A percentile compares a stretch with the other conserved stretches of the same genome.
Evolutionary conservation across 2,329 filamentous ascomycete species (phyloP).

Genomic region (Aureobasidium sp.): DNA sequence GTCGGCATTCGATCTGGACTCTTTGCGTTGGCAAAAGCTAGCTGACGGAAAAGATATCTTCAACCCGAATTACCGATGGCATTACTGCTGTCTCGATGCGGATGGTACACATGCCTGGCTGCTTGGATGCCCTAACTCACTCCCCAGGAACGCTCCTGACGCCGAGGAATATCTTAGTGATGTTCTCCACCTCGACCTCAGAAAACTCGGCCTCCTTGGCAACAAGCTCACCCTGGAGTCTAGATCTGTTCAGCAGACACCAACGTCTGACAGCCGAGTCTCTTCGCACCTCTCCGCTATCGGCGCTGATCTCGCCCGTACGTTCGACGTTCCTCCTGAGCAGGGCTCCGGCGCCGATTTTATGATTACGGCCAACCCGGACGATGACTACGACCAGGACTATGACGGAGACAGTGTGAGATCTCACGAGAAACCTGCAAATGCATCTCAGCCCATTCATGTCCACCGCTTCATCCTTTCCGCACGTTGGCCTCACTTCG

Average conservation of each 20-base stretch:
- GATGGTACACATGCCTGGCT: slow-evolving; percentile 96
- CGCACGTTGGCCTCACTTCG: slow-evolving; percentile 94
- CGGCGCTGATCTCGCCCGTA: slow-evolving; percentile 74
- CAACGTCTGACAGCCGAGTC: slow-evolving; percentile 46
- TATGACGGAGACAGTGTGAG: slow-evolving; percentile 30
- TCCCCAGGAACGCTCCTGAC: slow-evolving; percentile 55
- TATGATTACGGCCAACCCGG: slow-evolving; percentile 77
- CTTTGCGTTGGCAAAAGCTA: slow-evolving; percentile 87
- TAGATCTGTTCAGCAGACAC: slow-evolving; percentile 35
- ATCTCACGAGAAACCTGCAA: slow-evolving; percentile 26
- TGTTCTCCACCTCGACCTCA: slow-evolving; percentile 86
- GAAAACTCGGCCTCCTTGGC: slow-evolving; percentile 82
- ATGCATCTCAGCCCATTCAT: slow-evolving; percentile 75
- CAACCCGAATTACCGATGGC: slow-evolving; percentile 87
- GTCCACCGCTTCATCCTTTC: slow-evolving; percentile 93
- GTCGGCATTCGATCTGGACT: slow-evolving; percentile 78
- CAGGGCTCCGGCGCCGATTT: slow-evolving; percentile 85
- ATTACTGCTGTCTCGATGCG: slow-evolving; percentile 94
- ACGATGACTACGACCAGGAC: slow-evolving; percentile 42
- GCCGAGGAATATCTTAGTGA: slow-evolving; percentile 92
- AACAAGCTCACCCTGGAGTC: slow-evolving; percentile 51
- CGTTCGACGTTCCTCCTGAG: slow-evolving; percentile 82
- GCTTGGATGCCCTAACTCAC: slow-evolving; percentile 80
- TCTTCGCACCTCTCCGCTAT: slow-evolving; percentile 54
- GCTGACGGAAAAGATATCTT: slow-evolving; percentile 94